Evolutionary conservation across 202 grass and related monocot genomes (phyloP), one percentile per base, ranked within the genome.

Genomic region (Saccharum hybrid): DNA sequence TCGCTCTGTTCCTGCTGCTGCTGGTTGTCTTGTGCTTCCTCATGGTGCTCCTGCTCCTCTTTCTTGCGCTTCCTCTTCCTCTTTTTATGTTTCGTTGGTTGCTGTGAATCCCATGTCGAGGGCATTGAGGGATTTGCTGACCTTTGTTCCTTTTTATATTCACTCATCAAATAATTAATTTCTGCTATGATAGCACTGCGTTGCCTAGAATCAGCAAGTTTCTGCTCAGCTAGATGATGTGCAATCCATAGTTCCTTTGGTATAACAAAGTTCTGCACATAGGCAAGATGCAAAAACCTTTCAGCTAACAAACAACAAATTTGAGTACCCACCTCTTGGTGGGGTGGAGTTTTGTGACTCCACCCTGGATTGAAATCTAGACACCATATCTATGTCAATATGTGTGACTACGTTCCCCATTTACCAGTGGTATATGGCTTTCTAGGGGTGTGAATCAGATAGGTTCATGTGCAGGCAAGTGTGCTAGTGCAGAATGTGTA

Each of bases 31-130:
- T 28, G 43, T 28, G 48, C 39, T 9, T 8, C 48, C 23, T 86
- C 72, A 66, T 74, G 68, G 42, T 74, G 63, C 2, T 8, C 60
- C 43, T 59, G 60, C 46, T 88, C 40, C 64, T 72, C 82, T 28
- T 59, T 82, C 28, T 82, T 89, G 66, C 66, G 57, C 83, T 89
- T 89, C 72, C 30, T 79, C 22, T 71, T 78, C 43, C 14, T 82
- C 61, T 63, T 57, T 49, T 37, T 74, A 56, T 1, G 0, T 33
- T 74, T 21, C 15, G 18, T 66, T 66, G 64, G 64, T 33, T 18
- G 79, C 52, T 68, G 56, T 38, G 63, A 31, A 49, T 65, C 40
- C n/a, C 41, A 69, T 45, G 63, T 66, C 15, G 42, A 86, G 6
- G 19, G 36, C 14, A 6, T 16, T 33, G 31, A 19, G 15, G 6